phyloP scores from a whole-genome alignment of 2,329 filamentous ascomycete species.

The Colletotrichum trifolii region DNA sequence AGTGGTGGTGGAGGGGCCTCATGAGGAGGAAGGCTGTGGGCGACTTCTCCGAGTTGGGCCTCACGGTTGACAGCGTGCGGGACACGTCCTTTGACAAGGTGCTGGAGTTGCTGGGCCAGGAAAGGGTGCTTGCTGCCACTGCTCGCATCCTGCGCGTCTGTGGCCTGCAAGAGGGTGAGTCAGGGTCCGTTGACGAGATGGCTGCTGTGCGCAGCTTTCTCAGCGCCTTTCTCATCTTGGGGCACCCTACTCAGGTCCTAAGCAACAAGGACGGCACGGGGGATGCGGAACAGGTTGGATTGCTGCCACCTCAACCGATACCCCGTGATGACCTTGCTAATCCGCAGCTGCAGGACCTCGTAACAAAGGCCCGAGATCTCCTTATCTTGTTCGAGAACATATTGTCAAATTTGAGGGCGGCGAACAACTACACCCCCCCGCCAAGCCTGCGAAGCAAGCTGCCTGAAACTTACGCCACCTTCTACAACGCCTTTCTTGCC shows the following conservation, averaged over 20 bases:
- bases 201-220: slow-evolving; percentile 80
- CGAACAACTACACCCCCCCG: slow-evolving; percentile 75
- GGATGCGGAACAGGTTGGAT: slow-evolving; percentile 67
- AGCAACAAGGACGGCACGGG: slow-evolving; percentile 74
- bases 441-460: slow-evolving; percentile 71
- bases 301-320: slow-evolving; percentile 55
- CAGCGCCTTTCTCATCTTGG: slow-evolving; percentile 82
- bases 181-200: slow-evolving; percentile 74
- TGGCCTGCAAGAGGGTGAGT: slow-evolving; percentile 73
- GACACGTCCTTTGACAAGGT: slow-evolving; percentile 81
- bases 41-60: slow-evolving; percentile 72
- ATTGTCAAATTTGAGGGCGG: slow-evolving; percentile 71
- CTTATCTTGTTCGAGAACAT: slow-evolving; percentile 83
- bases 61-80: slow-evolving; percentile 77
- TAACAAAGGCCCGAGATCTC: slow-evolving; percentile 81
- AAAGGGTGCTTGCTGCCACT: slow-evolving; percentile 73
- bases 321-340: slow-evolving; percentile 66
- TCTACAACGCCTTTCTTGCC: slow-evolving; percentile 81
- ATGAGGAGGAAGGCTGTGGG: slow-evolving; percentile 69
- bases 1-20: slow-evolving; percentile 75
- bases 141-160: slow-evolving; percentile 76
- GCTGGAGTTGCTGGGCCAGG: slow-evolving; percentile 73
- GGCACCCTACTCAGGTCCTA: slow-evolving; percentile 81
- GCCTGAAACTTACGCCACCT: slow-evolving; percentile 77
- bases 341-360: slow-evolving; percentile 75